Base-by-base conservation (phyloP, 345 rosid species). In the Rhodomyrtus tomentosa region DNA sequence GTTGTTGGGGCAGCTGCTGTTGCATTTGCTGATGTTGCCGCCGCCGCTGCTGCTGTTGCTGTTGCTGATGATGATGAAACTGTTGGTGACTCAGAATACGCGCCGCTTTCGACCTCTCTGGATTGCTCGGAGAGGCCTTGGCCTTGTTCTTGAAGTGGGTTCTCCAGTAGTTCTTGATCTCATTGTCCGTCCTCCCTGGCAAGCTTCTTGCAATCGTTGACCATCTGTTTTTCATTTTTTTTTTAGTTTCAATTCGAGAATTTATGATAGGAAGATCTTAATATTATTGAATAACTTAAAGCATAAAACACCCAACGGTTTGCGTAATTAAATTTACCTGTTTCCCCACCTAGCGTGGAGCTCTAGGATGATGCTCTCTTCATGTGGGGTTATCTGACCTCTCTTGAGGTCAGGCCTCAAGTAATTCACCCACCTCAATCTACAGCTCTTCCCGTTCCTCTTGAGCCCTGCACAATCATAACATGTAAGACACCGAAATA, bases 401-500 rank as follows among this genome's bases (percentile, higher is more conserved):
- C 95, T 95, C 92, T 96, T 96, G 49, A 96, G 93, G 90, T 95
- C 99, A 50, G 98, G 99, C 92, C 99, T 95, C 53, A 96, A 50
- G 87, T 96, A 96, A 86, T 96, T 96, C 85, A 96, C 98, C 99
- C 99, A 96, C 87, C 99, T 95, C 89, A 96, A 74, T 81, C 99
- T 94, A 79, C 98, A 96, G 81, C 99, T 96, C 89, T 96, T 95
- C 14, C 99, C 99, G 87, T 96, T 94, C 90, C 98, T 96, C 83
- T 93, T 96, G 87, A 96, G 86, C 24, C 96, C 98, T 95, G 83
- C 50, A 55, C 21, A 72, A 1, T 4, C 82, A 76, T 83, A 29
- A 81, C 42, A 32, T 53, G 10, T 58, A 72, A 50, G 27, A 24
- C 24, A 29, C 52, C 27, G 56, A 40, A 25, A 50, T 29, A 8